These are phyloP conservation scores for Zangia roseola DNA, from an alignment of 768 basidiomycete genomes.

Conservation along the genomic window DNA sequence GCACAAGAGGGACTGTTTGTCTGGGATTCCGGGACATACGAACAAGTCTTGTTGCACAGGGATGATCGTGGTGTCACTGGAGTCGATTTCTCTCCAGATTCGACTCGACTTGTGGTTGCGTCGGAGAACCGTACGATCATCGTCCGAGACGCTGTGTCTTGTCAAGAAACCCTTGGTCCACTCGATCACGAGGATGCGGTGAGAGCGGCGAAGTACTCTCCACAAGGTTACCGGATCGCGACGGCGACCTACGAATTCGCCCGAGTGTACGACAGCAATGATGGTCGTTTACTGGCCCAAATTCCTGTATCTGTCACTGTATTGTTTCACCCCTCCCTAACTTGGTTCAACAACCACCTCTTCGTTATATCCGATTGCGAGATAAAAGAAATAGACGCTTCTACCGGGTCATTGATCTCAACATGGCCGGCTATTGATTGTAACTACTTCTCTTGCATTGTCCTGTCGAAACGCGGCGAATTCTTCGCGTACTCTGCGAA, in stretches of 20 bases:
- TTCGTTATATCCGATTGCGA: neutral
- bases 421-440: neutral
- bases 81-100: neutral
- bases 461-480: neutral
- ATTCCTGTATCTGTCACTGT: no score
- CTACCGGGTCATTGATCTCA: neutral
- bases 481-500: slow-evolving; percentile 2
- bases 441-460: neutral
- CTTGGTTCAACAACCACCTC: slow-evolving; percentile 3
- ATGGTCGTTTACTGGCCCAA: neutral
- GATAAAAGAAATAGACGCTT: neutral
- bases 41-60: neutral
- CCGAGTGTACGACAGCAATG: neutral
- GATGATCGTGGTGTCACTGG: no score
- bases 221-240: neutral
- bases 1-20: no score
- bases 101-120: neutral
- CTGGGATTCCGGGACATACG: neutral
- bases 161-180: neutral
- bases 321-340: no score
- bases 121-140: neutral
- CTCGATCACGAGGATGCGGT: neutral
- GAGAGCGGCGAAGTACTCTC: neutral
- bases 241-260: neutral
- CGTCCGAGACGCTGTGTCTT: neutral